Base-by-base conservation (phyloP, 371 early-diverging fungal species). In the Mucor piriformis region DNA sequence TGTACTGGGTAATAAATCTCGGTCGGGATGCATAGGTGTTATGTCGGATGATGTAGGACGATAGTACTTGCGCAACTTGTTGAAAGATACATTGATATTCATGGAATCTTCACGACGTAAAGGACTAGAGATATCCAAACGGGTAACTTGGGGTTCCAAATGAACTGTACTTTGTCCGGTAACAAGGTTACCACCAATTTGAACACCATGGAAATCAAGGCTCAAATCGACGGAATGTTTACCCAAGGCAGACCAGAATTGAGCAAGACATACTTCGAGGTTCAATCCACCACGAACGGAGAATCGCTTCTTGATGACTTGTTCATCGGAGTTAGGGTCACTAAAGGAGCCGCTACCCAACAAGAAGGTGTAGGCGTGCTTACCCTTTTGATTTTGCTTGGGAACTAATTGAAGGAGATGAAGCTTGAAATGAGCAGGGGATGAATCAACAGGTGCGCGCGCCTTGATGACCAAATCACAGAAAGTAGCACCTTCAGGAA, bases 161-260 rank as follows among this genome's bases (percentile, higher is more conserved):
- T 61, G 64, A 20, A 81, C 25, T 6, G 86, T 72, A 12, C 83
- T 71, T 29, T 81, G 63, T 52, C 84, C 92, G 27, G 88, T 81
- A 52, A 88, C 75, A 32, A 88, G 77, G 44, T 77, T 66, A 7
- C 87, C 84, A 7, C 76, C 63, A n/a, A 88, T 34, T 49, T 82
- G 78, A 38, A 96, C 73, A 37, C 95, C 95, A 67, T 90, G 91
- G 80, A 97, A 96, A 21, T 84, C 81, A 25, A 96, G 57, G 10
- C 84, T 81, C 12, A 94, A 64, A 16, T 88, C 86, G 11, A 95
- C 76, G 11, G 64, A 64, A 61, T 94, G 92, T 13, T 79, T 72
- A 32, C 88, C 94, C 11, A 89, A 73, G 57, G 84, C 82, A 54
- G 89, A 89, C 95, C 96, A 96, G 73, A 89, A 94, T 67, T 95